These are phyloP conservation scores for Aspergillus sp. DNA, from an alignment of 2,329 filamentous ascomycete genomes.

Conservation along the genomic window DNA sequence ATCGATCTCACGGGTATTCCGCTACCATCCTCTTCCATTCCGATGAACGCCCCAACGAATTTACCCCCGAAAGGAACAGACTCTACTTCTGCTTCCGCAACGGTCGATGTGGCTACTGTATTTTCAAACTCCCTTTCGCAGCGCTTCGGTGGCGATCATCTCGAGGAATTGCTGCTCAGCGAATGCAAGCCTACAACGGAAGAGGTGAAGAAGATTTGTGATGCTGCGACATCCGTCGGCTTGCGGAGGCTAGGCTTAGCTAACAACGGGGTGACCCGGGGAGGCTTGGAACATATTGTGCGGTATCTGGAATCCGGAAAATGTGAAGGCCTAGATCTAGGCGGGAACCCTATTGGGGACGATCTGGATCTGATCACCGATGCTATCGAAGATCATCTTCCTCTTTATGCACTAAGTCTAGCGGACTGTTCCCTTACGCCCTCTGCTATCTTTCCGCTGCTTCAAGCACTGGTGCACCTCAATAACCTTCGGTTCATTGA, in stretches of 20 bases:
- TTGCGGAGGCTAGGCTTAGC: conserved; percentile 79
- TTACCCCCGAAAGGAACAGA: conserved; percentile 16
- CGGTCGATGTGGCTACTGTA: conserved; percentile 60
- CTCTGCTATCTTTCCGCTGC: conserved; percentile 68
- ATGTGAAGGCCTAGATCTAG: conserved; percentile 86
- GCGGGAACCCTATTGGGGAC: conserved; percentile 72
- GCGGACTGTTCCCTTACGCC: conserved; percentile 81
- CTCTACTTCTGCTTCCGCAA: conserved; percentile 19
- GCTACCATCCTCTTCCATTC: conserved; percentile 59
- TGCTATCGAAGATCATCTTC: conserved; percentile 46
- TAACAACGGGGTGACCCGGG: conserved; percentile 72
- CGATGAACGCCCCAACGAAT: conserved; percentile 25
- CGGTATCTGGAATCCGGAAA: conserved; percentile 72
- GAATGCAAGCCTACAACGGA: conserved; percentile 72
- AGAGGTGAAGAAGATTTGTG: conserved; percentile 74
- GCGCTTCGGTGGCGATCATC: conserved; percentile 69
- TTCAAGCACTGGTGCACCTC: conserved; percentile 71
- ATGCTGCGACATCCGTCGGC: conserved; percentile 76
- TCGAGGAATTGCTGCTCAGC: conserved; percentile 81
- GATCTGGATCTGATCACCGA: conserved; percentile 46
- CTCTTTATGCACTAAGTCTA: conserved; percentile 79
- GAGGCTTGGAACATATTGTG: conserved; percentile 73
- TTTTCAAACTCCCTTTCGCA: conserved; percentile 75
- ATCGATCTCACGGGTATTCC: conserved; percentile 83
- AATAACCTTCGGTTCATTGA: conserved; percentile 83